Evolutionary conservation across 2,329 filamentous ascomycete genomes (phyloP), one percentile per base, ranked within the genome.

Genomic region (Chrysosporium keratinophilum): DNA sequence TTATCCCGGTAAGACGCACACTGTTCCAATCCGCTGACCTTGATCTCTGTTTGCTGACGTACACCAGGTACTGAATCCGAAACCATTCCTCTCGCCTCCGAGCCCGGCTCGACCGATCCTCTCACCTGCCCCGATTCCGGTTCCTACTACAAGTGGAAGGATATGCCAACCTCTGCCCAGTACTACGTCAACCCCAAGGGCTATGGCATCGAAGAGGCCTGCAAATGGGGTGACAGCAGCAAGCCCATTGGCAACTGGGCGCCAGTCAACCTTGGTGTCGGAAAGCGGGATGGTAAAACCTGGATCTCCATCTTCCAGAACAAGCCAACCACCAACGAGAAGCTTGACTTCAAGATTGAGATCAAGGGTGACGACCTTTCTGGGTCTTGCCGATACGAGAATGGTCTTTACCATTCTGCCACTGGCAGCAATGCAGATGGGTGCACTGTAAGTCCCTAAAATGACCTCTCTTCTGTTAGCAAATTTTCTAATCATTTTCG

Each of bases 181-280:
- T 97, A 95, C 79, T 98, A 98, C 69, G 80, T 97, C 72, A 97
- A 97, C 80, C 86, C 86, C 63, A 78, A 81, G 62, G 89, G 88
- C 57, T 75, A 85, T 51, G 63, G 71, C 15, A 73, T 82, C 55
- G 68, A 81, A 60, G 72, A 90, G 11, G 87, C 81, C 49, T 98
- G 93, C 74, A 71, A 79, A 55, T 97, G 93, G 93, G 75, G 79
- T 50, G 76, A 76, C 17, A 75, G 81, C 56, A 83, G 69, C 53
- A 65, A 74, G 55, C 71, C 76, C 58, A 69, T 76, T 54, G 83
- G 93, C 60, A 96, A 98, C 80, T 95, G 80, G 78, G 84, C 93
- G 46, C 90, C 93, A 31, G 74, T 88, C 63, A 91, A 90, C 74
- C 74, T 95, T 51, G 91, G 91, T 68, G 83, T 89, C 57, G 88